Evolutionary conservation across 805 yeast species (phyloP), one percentile per base, ranked within the genome.

Genomic region (Candida ipomoeae): DNA sequence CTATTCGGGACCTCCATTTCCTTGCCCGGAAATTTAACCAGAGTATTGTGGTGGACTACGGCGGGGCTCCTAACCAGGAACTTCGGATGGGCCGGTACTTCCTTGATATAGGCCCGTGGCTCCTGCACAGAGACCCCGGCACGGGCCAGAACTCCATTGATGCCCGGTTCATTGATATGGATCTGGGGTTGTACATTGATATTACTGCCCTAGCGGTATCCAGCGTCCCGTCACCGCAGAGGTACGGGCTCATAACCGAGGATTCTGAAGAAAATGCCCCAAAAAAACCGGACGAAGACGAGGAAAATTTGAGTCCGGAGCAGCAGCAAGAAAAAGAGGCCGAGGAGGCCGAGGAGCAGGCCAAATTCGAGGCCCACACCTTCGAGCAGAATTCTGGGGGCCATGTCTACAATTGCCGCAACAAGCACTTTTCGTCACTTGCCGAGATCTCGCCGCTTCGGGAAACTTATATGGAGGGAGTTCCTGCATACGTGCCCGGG

Each of bases 81-180:
- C 71, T 78, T 58, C 48, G 54, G 14, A 35, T 40, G 35, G 86
- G 87, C 0, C 73, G 78, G 45, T 84, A 75, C 61, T 73, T 80
- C 47, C 51, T 83, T 42, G 68, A 64, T 48, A 61, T 50, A 43
- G 77, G 82, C 1, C 65, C 78, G 8, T 76, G 76, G 20, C 67
- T 82, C 7, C 81, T 87, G 2, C 77, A 77, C 47, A 71, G 91
- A 59, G 48, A 48, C 48, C 69, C 69, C 41, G 79, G 74, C 8
- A 73, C 74, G 51, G 83, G 82, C 5, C 63, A 65, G 44, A 80
- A 80, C 55, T 74, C 74, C 34, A 79, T 79, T 45, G 84, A 80
- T 66, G 91, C 87, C 0, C 69, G 94, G 47, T 83, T 86, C 60
- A 81, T 86, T 49, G 91, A 85, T 63, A 69, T 82, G n/a, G 86